Evolutionary conservation across 2,329 filamentous ascomycete species (phyloP), one percentile per base, ranked within the genome.

Genomic region (Exserohilum turcica): DNA sequence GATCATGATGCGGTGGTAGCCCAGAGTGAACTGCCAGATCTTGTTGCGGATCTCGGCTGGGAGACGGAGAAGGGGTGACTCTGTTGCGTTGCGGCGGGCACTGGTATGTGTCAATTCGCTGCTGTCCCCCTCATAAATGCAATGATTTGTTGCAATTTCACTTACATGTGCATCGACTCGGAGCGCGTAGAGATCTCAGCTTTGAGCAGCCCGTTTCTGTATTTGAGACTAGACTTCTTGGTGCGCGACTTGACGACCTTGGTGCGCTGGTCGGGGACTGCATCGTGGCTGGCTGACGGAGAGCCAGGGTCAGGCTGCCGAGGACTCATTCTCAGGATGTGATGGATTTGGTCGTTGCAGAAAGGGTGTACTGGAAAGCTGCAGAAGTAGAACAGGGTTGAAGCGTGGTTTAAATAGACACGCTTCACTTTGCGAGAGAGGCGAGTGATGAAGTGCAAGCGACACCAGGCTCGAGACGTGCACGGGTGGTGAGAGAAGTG

Each of bases 1-100:
- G 13, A 49, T 39, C 6, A 36, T 18, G 32, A 61, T 39, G 5
- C 43, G 35, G 9, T 56, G 46, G 6, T 49, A 44, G 5, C 52
- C 58, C 1, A 61, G 35, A 3, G 49, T 50, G 19, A 48, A 56
- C 9, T n/a, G 1, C 50, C 54, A 65, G 29, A 63, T 65, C 18
- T 48, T 55, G 28, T 48, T 48, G 18, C 59, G 52, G 9, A 64
- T 37, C 16, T 64, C 57, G 12, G 42, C 49, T 6, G 61, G 61
- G 10, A 63, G 55, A 5, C 28, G 27, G 9, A 64, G 53, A 4
- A 64, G 51, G 8, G 59, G 55, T 6, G 59, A 64, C 5, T 54
- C 27, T 2, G 18, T 13, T 1, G 50, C 43, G 29, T 64, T 64
- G 13, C n/a, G 24, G 37, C 52, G 40, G 6, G 51, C 50, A 2